These are phyloP conservation scores for Paraphysoderma sedebokerense DNA, from an alignment of 371 early-diverging fungal genomes.

Conservation along the genomic window DNA sequence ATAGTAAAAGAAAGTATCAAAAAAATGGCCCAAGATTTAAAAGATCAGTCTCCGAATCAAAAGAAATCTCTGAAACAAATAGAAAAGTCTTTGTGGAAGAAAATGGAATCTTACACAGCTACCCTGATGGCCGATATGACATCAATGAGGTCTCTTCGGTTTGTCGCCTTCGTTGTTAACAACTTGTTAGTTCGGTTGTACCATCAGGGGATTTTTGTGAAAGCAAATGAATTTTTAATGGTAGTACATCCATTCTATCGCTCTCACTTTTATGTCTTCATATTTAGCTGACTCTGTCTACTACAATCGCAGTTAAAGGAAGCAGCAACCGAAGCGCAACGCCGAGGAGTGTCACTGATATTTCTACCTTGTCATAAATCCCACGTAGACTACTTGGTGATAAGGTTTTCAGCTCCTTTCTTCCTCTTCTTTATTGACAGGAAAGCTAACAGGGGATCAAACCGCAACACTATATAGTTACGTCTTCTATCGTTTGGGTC, in stretches of 20 bases:
- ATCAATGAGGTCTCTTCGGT: conserved; percentile 10
- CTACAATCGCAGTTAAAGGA: conserved; percentile 25
- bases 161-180: conserved; percentile 52
- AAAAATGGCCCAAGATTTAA: background rate
- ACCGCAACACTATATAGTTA: conserved; percentile 27
- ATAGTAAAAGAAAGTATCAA: conserved; percentile 24
- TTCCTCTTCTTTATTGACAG: no score
- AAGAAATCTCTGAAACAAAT: background rate
- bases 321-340: conserved; percentile 41
- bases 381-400: conserved; percentile 77
- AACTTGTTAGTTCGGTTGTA: conserved; percentile 47
- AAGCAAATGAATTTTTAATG: conserved; percentile 59
- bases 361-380: conserved; percentile 77
- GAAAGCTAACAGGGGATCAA: background rate
- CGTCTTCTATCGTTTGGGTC: conserved; percentile 58
- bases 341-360: conserved; percentile 52
- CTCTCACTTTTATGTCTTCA: background rate
- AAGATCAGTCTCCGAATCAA: background rate
- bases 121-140: background rate
- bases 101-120: background rate
- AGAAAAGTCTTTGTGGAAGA: background rate
- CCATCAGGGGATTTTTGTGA: conserved; percentile 69
- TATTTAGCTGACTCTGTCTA: background rate
- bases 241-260: conserved; percentile 10
- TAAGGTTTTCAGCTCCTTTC: no score